phyloP scores from a whole-genome alignment of 2,329 filamentous ascomycete species.

The Erysiphe pulchra region DNA sequence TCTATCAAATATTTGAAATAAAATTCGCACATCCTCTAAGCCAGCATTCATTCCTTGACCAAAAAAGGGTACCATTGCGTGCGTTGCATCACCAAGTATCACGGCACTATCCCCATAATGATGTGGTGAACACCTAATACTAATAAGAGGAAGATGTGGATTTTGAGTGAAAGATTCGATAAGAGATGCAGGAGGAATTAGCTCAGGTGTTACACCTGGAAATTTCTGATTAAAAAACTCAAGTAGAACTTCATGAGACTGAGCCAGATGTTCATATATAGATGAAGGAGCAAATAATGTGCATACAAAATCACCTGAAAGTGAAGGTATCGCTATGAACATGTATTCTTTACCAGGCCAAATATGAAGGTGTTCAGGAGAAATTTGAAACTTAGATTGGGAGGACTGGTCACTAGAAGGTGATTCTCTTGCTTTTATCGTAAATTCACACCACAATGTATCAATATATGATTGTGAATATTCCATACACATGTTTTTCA shows the following conservation, averaged over 20 bases:
- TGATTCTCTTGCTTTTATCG: constrained; percentile 31
- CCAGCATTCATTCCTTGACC: constrained; percentile 96
- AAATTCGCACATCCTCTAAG: constrained; percentile 71
- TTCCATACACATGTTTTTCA: constrained; percentile 81
- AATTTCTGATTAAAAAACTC: constrained; percentile 64
- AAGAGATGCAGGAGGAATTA: constrained; percentile 43
- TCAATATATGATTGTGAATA: constrained; percentile 92
- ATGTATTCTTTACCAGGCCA: constrained; percentile 88
- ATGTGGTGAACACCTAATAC: constrained; percentile 76
- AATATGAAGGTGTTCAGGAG: constrained; percentile 84
- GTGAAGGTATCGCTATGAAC: constrained; percentile 85
- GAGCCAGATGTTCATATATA: constrained; percentile 43
- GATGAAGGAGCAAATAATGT: constrained; percentile 66
- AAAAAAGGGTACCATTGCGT: constrained; percentile 97
- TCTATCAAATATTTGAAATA: constrained; percentile 61
- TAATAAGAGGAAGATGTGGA: constrained; percentile 79
- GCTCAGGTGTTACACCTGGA: constrained; percentile 46
- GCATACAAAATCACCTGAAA: constrained; percentile 69
- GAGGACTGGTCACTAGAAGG: constrained; percentile 11
- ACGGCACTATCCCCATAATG: constrained; percentile 55
- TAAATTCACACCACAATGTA: constrained; percentile 91
- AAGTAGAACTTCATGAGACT: constrained; percentile 30
- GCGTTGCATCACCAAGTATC: constrained; percentile 78
- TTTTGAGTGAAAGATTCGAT: constrained; percentile 52
- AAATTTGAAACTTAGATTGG: constrained; percentile 40